Conservation (phyloP, 371 early-diverging fungal species). For the Mucor racemosus region DNA sequence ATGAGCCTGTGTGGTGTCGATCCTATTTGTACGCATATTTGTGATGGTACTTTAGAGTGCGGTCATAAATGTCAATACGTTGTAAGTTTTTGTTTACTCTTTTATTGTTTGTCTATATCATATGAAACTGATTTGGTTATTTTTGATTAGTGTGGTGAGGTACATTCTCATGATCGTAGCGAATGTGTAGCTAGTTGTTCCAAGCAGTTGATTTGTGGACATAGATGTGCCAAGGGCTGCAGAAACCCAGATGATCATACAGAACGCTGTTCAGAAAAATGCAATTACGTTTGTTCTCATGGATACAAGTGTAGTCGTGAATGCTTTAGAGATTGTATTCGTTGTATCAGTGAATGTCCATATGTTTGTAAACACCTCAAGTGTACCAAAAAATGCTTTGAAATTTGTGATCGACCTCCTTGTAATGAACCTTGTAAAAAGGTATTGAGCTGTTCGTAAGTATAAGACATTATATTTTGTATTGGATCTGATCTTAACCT, state of each 20-base stretch:
- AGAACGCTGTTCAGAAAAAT: slow-evolving; percentile 44
- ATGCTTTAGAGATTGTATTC: slow-evolving; percentile 43
- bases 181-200: slow-evolving; percentile 42
- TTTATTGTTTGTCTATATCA: neutral
- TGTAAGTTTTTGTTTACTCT: slow-evolving; percentile 8
- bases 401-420: slow-evolving; percentile 54
- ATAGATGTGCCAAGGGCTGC: slow-evolving; percentile 53
- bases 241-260: slow-evolving; percentile 51
- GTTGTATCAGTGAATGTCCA: slow-evolving; percentile 42
- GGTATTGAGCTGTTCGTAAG: slow-evolving; percentile 42
- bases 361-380: slow-evolving; percentile 40
- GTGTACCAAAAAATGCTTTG: slow-evolving; percentile 48
- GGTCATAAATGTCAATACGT: slow-evolving; percentile 25
- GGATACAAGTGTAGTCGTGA: slow-evolving; percentile 45
- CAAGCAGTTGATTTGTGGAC: slow-evolving; percentile 56
- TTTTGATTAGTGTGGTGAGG: slow-evolving; percentile 34
- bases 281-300: slow-evolving; percentile 46
- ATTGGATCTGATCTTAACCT: neutral
- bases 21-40: slow-evolving; percentile 15
- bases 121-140: neutral
- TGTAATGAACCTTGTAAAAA: slow-evolving; percentile 41
- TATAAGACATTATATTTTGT: neutral
- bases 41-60: slow-evolving; percentile 14
- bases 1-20: slow-evolving; percentile 12
- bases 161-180: slow-evolving; percentile 38